A percentile compares a stretch with the other conserved stretches of the same genome.
Evolutionary conservation across 2,329 filamentous ascomycete species (phyloP).

Genomic region (Fusarium haematococcum): DNA sequence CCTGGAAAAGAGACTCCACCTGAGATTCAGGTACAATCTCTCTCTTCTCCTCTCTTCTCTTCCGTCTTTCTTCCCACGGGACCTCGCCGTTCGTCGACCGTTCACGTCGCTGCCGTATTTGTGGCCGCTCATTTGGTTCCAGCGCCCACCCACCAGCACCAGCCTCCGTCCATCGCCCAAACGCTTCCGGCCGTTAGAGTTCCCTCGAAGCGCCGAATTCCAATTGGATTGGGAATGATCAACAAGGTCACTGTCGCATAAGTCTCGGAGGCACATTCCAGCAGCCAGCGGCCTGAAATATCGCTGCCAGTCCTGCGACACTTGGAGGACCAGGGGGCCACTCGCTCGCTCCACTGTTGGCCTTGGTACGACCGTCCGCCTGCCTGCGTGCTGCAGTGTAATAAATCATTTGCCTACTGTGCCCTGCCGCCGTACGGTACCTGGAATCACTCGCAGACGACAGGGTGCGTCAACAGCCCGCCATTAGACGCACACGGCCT

Average conservation of each 20-base stretch:
- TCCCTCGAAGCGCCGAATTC: constrained; percentile 22
- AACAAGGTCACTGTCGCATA: constrained; percentile 38
- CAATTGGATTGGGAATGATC: constrained; percentile 43
- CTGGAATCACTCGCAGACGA: constrained; percentile 16
- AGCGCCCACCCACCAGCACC: constrained; percentile 4
- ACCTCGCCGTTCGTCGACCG: constrained; percentile 2
- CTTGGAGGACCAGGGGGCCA: constrained; percentile 27
- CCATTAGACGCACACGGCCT: constrained; percentile 32
- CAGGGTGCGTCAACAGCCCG: constrained; percentile 32
- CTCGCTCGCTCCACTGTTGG: constrained; percentile 27
- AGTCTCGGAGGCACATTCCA: constrained; percentile 41
- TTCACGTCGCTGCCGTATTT: constrained; percentile 21
- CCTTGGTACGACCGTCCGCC: constrained; percentile 21
- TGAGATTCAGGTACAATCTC: constrained; percentile 14
- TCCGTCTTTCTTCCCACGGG: constrained; percentile 7
- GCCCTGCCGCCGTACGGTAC: constrained; percentile 2
- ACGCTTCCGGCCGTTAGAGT: constrained; percentile 28
- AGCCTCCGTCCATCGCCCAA: neutral
- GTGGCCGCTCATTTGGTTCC: constrained; percentile 28
- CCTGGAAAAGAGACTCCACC: constrained; percentile 32
- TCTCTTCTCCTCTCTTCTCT: neutral
- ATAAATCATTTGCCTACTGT: constrained; percentile 16
- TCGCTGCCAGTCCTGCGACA: constrained; percentile 29
- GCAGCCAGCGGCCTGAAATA: constrained; percentile 24
- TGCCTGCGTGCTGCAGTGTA: constrained; percentile 32